phyloP scores from a whole-genome alignment of 1,284 basidiomycete species.

The Leccinum griseonigrum region DNA sequence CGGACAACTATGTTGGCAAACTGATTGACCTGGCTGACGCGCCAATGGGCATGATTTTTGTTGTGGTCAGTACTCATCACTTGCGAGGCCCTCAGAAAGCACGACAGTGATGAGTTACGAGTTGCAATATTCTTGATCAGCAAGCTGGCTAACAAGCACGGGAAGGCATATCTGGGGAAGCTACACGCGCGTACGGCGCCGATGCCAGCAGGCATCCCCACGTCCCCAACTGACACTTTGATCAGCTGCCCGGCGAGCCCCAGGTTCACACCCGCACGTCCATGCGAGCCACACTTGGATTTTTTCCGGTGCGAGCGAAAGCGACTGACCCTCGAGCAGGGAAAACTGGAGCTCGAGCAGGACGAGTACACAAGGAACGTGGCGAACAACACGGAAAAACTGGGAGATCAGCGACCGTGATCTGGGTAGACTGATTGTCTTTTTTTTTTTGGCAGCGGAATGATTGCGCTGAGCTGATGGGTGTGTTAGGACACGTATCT shows the following conservation, averaged over 20 bases:
- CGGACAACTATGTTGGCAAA: constrained; percentile 80
- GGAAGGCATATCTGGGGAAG: constrained; percentile 23
- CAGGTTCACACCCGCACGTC: not conserved
- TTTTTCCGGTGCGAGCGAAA: constrained; percentile 26
- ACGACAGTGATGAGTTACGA: constrained; percentile 64
- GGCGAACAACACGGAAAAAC: constrained; percentile 61
- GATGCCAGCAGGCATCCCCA: constrained; percentile 9
- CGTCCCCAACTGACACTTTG: constrained; percentile 9
- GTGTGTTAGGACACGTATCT: constrained; percentile 75
- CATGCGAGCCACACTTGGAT: too few relatives aligned
- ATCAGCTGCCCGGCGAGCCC: not conserved
- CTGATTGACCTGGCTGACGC: constrained; percentile 89
- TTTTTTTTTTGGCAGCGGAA: not conserved
- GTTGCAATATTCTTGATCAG: constrained; percentile 36
- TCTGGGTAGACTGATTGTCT: constrained; percentile 35
- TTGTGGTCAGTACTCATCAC: constrained; percentile 82
- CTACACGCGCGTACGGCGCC: constrained; percentile 11
- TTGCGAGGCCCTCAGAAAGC: constrained; percentile 74
- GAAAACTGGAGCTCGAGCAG: constrained; percentile 27
- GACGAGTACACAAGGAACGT: constrained; percentile 27
- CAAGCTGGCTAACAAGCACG: constrained; percentile 30
- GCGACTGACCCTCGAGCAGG: constrained; percentile 28
- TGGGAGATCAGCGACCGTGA: constrained; percentile 81
- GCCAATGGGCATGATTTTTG: constrained; percentile 78
- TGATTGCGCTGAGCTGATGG: constrained; percentile 2